These are phyloP conservation scores for Ceratobasidium sp. DNA, from an alignment of 1,284 basidiomycete genomes.

Conservation along the genomic window DNA sequence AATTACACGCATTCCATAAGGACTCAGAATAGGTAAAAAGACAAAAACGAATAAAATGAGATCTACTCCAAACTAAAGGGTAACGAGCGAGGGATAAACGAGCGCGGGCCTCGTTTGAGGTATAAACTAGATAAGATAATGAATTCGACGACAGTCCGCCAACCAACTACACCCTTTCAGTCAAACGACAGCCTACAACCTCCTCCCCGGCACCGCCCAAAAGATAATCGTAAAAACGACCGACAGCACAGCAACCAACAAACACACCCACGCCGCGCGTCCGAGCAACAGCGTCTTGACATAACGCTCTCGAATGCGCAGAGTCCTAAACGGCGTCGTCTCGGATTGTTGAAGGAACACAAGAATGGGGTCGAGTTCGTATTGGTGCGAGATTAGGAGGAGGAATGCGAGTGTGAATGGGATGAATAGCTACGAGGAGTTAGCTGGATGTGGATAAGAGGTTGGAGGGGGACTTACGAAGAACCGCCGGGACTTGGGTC, in stretches of 20 bases:
- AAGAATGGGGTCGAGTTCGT: conserved; percentile 93
- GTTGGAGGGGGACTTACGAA: conserved; percentile 74
- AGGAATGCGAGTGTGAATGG: conserved; percentile 92
- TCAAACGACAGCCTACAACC: conserved; percentile 22
- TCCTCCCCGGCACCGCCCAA: conserved; percentile 83
- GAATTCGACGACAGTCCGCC: background rate
- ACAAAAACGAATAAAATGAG: background rate
- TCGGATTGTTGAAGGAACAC: conserved; percentile 85
- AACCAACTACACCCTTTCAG: no score
- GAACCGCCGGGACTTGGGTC: conserved; percentile 87
- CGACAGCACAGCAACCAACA: conserved; percentile 71
- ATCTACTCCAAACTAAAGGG: background rate
- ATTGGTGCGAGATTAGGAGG: conserved; percentile 91
- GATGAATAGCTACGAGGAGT: conserved; percentile 76
- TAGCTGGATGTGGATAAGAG: conserved; percentile 21
- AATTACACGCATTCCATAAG: no score
- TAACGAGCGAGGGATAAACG: background rate
- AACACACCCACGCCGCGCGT: conserved; percentile 83
- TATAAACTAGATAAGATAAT: conserved; percentile 1
- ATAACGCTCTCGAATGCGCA: conserved; percentile 88
- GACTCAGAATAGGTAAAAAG: background rate
- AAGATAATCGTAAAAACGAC: conserved; percentile 84
- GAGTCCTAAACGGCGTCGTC: conserved; percentile 90
- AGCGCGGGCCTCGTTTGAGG: background rate
- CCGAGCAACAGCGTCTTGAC: conserved; percentile 88